Base-by-base conservation (phyloP, 352 stramenopile species). In the Globisporangium viniferum region DNA sequence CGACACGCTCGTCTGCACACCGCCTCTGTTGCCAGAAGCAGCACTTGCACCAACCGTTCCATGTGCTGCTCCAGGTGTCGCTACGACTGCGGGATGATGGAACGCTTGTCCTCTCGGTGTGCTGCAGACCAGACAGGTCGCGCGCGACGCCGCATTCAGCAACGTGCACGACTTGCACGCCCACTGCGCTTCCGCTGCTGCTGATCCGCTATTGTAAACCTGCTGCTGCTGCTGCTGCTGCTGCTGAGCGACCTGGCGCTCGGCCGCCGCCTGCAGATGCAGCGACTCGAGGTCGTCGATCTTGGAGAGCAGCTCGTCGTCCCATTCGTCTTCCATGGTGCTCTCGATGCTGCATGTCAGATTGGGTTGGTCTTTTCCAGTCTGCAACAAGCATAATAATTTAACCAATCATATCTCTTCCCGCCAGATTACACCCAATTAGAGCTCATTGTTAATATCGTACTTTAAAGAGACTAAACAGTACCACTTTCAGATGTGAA, bases 251-350 rank as follows among this genome's bases (percentile, higher is more conserved):
- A 14, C 31, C 54, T 49, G 67, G 9, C 62, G 60, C 49, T 68
- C 12, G 20, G 46, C 59, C 44, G 56, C 33, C 31, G 53, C 69
- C 57, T 72, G 55, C 54, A 88, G 41, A 33, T 86, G 80, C 20
- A 70, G 70, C 57, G 76, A 72, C 73, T 93, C 84, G 31, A 94
- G 71, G 72, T 82, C 79, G 41, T 79, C 74, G 64, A 94, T 83
- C 74, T 88, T 77, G 33, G 76, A 88, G 69, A 87, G 75, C 58
- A 95, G 70, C 68, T 80, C 86, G 72, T 94, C 88, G 71, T 95
- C 88, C 88, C 88, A 95, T 33, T 94, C 84, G 62, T 94, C 88
- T 49, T 93, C 84, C 70, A 72, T 72, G 22, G 53, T 9, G 7
- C 44, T 51, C 44, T 49, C 14, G 15, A 27, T 60, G 51, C 29